phyloP scores from a whole-genome alignment of 495 filamentous ascomycete genomes.

The Neurospora sp. region DNA sequence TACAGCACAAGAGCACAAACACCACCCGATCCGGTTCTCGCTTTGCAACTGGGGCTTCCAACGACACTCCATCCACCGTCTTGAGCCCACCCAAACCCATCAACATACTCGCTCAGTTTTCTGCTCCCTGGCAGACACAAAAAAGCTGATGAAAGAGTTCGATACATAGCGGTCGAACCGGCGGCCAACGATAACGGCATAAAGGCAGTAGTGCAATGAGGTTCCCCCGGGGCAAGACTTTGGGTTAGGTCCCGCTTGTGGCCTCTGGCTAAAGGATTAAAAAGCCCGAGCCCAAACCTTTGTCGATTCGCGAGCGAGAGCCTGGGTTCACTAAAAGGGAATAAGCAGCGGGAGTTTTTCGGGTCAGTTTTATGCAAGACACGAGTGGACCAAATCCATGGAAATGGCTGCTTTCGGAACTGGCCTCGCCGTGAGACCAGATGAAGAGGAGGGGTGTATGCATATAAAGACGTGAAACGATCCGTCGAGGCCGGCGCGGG shows the following conservation, averaged over 20 bases:
- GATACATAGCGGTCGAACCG: not conserved
- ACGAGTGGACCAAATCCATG: not conserved
- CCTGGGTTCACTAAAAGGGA: not conserved
- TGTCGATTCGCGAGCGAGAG: not conserved
- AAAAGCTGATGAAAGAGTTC: not conserved
- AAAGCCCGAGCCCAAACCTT: too few species aligned
- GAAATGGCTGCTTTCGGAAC: not conserved
- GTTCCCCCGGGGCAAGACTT: not conserved
- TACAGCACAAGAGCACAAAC: not conserved
- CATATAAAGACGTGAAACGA: not conserved
- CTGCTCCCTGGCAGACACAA: not conserved
- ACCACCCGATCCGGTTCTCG: not conserved
- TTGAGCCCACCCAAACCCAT: too few species aligned
- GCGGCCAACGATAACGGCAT: not conserved
- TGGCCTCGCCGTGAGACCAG: not conserved
- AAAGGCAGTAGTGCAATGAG: not conserved
- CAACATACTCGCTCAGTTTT: not conserved
- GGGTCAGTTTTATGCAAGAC: not conserved
- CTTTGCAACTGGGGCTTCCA: not conserved
- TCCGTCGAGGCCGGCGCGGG: not conserved
- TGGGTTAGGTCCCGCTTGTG: too few species aligned
- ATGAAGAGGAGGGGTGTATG: not conserved
- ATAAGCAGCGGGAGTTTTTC: not conserved
- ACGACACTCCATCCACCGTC: not conserved
- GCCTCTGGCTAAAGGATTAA: too few species aligned